These are phyloP conservation scores for Nicotiana benthamiana DNA, from an alignment of 257 asterid genomes.

Conservation along the genomic window DNA sequence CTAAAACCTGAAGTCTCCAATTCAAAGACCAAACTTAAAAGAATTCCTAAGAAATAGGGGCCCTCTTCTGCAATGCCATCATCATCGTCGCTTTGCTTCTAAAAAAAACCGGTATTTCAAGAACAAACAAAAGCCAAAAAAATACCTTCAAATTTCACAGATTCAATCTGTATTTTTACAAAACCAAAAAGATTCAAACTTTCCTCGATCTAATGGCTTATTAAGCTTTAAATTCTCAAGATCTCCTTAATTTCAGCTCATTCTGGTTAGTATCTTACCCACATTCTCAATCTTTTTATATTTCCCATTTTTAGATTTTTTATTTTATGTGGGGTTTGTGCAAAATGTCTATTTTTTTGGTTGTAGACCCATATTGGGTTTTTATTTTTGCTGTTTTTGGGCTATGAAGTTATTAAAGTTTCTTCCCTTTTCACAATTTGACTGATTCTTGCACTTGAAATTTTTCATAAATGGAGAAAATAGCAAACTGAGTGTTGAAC, in stretches of 20 bases:
- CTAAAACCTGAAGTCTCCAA: background rate
- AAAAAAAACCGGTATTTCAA: constrained; percentile 19
- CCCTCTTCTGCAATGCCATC: background rate
- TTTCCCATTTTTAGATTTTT: background rate
- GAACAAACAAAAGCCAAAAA: background rate
- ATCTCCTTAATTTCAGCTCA: constrained; percentile 19
- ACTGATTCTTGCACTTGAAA: background rate
- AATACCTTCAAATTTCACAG: background rate
- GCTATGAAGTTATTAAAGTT: background rate
- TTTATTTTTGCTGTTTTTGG: background rate
- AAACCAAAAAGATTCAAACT: background rate
- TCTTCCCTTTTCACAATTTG: background rate
- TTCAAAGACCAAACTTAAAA: background rate
- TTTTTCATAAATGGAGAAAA: background rate
- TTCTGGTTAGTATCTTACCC: constrained; percentile 17
- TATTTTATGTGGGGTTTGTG: background rate
- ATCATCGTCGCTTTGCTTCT: constrained; percentile 27
- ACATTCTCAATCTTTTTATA: background rate
- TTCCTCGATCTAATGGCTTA: background rate
- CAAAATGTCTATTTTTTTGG: background rate
- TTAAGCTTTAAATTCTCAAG: constrained; percentile 4
- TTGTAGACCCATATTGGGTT: background rate
- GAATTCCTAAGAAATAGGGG: constrained; percentile 3
- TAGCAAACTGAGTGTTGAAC: background rate
- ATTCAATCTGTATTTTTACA: background rate